Evolutionary conservation across 306 rosid genomes (phyloP).

Genomic region (Potentilla sterilis): DNA sequence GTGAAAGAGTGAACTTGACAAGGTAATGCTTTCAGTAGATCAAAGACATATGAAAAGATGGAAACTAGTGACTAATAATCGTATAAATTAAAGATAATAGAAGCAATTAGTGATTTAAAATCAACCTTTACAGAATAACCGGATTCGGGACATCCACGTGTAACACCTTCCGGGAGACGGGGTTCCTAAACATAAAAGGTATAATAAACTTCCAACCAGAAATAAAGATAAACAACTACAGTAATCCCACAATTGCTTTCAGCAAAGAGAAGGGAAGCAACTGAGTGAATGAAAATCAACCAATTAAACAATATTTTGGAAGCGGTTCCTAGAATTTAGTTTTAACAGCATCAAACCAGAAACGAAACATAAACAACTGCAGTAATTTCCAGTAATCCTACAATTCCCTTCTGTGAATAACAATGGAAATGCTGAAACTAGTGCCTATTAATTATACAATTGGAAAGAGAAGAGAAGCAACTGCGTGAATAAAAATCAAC

Average conservation of each 20-base stretch:
- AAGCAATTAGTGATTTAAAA: slow-evolving; percentile 18
- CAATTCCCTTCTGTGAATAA: not conserved
- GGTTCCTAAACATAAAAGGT: slow-evolving; percentile 36
- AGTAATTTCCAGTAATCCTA: not conserved
- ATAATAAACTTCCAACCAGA: not conserved
- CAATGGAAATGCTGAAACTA: slow-evolving; percentile 29
- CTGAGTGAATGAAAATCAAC: slow-evolving; percentile 26
- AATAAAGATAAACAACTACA: not conserved
- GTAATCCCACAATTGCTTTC: not conserved
- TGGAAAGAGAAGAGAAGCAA: slow-evolving; percentile 20
- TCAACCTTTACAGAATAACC: slow-evolving; percentile 59
- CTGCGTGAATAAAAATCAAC: slow-evolving; percentile 29
- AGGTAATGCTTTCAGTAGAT: slow-evolving; percentile 13
- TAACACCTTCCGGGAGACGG: slow-evolving; percentile 60
- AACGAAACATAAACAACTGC: not conserved
- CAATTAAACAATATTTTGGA: slow-evolving; percentile 43
- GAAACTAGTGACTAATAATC: slow-evolving; percentile 21
- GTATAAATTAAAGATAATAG: slow-evolving; percentile 17
- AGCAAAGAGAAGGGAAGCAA: slow-evolving; percentile 21
- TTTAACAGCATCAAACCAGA: not conserved
- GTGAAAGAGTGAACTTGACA: slow-evolving; percentile 9
- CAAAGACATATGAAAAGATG: slow-evolving; percentile 25
- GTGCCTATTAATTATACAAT: slow-evolving; percentile 13
- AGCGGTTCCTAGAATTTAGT: slow-evolving; percentile 37
- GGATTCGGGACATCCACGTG: slow-evolving; percentile 60